Conservation (phyloP, 129 eudicot species). For the Cynara cardunculus region DNA sequence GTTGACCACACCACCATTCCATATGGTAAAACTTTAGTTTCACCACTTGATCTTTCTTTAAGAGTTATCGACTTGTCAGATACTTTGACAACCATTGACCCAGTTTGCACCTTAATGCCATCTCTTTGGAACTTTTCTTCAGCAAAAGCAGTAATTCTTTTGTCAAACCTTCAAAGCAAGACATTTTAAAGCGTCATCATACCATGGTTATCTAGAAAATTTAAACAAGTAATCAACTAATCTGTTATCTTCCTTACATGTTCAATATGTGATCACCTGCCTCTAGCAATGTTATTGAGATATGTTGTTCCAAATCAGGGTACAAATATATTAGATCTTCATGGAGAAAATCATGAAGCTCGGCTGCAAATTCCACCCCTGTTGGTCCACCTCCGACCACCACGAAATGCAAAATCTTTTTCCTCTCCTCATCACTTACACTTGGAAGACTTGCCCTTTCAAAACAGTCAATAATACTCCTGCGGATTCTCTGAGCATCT, state of each 20-base stretch:
- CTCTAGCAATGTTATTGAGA: constrained; percentile 65
- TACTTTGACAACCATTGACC: constrained; percentile 73
- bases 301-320: constrained; percentile 47
- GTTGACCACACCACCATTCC: constrained; percentile 97
- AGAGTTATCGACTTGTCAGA: constrained; percentile 53
- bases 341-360: constrained; percentile 73
- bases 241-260: constrained; percentile 46
- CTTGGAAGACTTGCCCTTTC: constrained; percentile 78
- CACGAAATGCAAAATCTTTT: constrained; percentile 72
- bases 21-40: constrained; percentile 47
- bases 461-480: constrained; percentile 66
- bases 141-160: constrained; percentile 77
- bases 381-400: constrained; percentile 91
- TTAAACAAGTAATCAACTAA: not conserved
- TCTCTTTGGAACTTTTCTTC: constrained; percentile 73
- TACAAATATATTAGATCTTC: constrained; percentile 57
- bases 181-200: not conserved
- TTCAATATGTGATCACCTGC: constrained; percentile 69
- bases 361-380: constrained; percentile 88
- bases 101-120: constrained; percentile 63
- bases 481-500: constrained; percentile 67
- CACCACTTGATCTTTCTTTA: constrained; percentile 59
- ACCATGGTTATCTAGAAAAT: not conserved
- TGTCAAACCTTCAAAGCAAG: constrained; percentile 65
- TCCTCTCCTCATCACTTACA: constrained; percentile 63